Evolutionary conservation across 1,139 yeast species (phyloP).

Genomic region (Groenewaldozyma auringiensis): DNA sequence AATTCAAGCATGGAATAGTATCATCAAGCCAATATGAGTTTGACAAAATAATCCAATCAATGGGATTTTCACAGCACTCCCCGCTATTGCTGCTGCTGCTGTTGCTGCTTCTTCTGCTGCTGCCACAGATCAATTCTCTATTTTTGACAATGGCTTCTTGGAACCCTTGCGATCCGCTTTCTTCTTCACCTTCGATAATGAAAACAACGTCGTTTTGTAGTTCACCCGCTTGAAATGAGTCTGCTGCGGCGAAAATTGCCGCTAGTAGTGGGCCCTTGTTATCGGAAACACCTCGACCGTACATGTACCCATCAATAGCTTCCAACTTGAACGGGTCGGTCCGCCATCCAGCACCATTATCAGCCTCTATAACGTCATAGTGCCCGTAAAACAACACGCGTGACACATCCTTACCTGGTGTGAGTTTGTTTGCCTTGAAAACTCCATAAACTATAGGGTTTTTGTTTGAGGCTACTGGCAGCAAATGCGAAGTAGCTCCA

Average conservation of each 20-base stretch:
- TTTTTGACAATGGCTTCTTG: constrained; percentile 52
- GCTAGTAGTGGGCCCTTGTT: constrained; percentile 94
- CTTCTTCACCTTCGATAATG: constrained; percentile 92
- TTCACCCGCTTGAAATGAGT: constrained; percentile 44
- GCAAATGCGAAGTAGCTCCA: constrained; percentile 67
- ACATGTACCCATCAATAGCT: constrained; percentile 75
- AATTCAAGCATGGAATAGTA: constrained; percentile 79
- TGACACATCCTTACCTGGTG: neutral
- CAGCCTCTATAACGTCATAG: constrained; percentile 82
- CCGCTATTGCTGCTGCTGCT: neutral
- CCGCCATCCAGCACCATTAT: constrained; percentile 53
- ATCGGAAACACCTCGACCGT: constrained; percentile 90
- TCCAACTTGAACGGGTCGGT: constrained; percentile 72
- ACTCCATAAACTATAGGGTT: constrained; percentile 79
- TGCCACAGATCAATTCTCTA: constrained; percentile 36
- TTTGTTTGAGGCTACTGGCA: constrained; percentile 62
- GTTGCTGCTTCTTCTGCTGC: neutral
- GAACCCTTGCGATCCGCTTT: constrained; percentile 84
- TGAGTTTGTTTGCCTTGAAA: constrained; percentile 39
- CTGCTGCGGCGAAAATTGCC: constrained; percentile 81
- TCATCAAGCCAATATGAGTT: constrained; percentile 95
- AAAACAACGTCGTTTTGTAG: constrained; percentile 72
- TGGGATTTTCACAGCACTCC: constrained; percentile 36
- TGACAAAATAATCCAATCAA: constrained; percentile 85
- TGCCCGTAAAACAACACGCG: constrained; percentile 83